Evolutionary conservation across 139 green algal species (phyloP), one percentile per base, ranked within the genome.

Genomic region (Ettlia oleoabundans): DNA sequence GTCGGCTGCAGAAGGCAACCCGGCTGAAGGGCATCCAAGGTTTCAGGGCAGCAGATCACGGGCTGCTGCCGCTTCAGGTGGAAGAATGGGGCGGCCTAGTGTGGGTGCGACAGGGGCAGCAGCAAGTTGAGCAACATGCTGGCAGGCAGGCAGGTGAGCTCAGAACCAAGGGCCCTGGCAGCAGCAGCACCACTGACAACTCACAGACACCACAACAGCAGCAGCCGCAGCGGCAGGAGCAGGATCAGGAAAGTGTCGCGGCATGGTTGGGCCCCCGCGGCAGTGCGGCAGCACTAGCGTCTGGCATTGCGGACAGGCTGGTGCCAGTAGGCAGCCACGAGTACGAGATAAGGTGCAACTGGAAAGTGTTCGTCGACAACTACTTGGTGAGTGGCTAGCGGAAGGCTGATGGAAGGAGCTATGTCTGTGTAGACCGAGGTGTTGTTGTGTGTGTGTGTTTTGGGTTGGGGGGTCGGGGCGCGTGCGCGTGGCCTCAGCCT

Each of bases 341-440:
- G 26, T 94, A 92, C 66, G 43, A 82, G 15, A 55, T 94, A 2
- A 35, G 67, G 13, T 93, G 88, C 86, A 94, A 94, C 67, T 94
- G 91, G 91, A 94, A 94, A 82, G 91, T 94, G 1, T 93, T 92
- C 62, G 78, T 53, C 19, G 91, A 93, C 76, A 94, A 94, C 74
- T 94, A 93, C 63, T 82, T 93, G 70, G 88, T 92, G 77, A 32
- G 87, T 4, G 28, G 18, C 26, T 4, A n/a, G 32, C 13, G 3
- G n/a, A 43, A 22, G 24, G 22, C 26, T 69, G 43, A 40, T 40
- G 19, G 24, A 3, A 8, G 9, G 18, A 5, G 10, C n/a, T 24
- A 9, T 43, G 9, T 58, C 9, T 80, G 32, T 3, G 35, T 43
- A 18, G 22, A 33, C 26, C 28, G 15, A 9, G 62, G 62, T n/a